Conservation (phyloP, 345 rosid genomes). For the Citrus maxima region DNA sequence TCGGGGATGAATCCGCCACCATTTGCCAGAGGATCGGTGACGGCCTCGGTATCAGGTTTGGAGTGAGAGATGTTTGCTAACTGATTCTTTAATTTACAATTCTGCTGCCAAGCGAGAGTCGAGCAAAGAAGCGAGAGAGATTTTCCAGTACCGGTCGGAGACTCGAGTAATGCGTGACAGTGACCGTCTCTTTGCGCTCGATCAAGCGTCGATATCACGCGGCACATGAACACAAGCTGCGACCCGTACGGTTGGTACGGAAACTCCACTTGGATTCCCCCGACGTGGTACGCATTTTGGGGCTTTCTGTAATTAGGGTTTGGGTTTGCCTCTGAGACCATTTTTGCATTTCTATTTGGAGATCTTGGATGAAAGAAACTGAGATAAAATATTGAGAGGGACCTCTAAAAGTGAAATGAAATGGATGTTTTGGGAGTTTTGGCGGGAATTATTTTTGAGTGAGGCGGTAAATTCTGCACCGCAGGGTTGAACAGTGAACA, state of each 20-base stretch:
- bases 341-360: background rate
- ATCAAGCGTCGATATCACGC: slow-evolving; percentile 87
- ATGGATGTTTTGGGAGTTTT: background rate
- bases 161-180: slow-evolving; percentile 89
- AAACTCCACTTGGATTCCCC: slow-evolving; percentile 79
- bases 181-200: slow-evolving; percentile 85
- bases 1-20: slow-evolving; percentile 95
- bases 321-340: slow-evolving; percentile 12
- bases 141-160: slow-evolving; percentile 97
- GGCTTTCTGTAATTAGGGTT: slow-evolving; percentile 37
- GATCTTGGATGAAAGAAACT: background rate
- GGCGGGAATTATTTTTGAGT: slow-evolving; percentile 9
- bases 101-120: slow-evolving; percentile 87
- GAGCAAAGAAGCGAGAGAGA: slow-evolving; percentile 98
- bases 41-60: slow-evolving; percentile 62
- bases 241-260: slow-evolving; percentile 95
- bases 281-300: slow-evolving; percentile 49
- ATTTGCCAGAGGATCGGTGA: slow-evolving; percentile 66
- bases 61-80: slow-evolving; percentile 39
- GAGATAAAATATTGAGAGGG: background rate
- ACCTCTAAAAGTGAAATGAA: background rate
- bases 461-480: background rate
- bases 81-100: slow-evolving; percentile 37
- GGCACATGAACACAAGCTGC: slow-evolving; percentile 93
- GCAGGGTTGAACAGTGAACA: background rate